These are phyloP conservation scores for Hirsutella thompsonii DNA, from an alignment of 2,329 filamentous ascomycete species.

Conservation along the genomic window DNA sequence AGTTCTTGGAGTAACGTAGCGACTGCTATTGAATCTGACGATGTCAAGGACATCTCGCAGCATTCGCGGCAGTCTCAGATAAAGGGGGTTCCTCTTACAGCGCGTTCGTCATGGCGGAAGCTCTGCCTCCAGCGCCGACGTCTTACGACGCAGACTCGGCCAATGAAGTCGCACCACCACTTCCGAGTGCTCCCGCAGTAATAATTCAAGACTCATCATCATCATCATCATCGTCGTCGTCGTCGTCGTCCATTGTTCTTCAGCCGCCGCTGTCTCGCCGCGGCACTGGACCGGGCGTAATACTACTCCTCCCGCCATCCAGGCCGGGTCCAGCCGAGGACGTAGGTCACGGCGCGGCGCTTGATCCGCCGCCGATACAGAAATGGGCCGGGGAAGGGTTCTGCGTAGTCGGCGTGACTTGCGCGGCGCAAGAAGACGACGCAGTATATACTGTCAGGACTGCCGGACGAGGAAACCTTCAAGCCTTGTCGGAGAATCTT, in stretches of 20 bases:
- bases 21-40: too few relatives aligned
- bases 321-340: neutral
- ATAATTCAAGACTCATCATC: too few relatives aligned
- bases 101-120: neutral
- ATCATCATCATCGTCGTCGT: too few relatives aligned
- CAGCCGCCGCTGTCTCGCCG: conserved; percentile 16
- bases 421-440: neutral
- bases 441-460: too few relatives aligned
- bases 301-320: conserved; percentile 17
- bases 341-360: neutral
- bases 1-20: too few relatives aligned
- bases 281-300: conserved; percentile 19
- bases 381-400: conserved; percentile 26
- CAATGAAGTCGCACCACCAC: conserved; percentile 5
- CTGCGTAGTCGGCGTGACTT: conserved; percentile 12
- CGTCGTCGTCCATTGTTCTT: too few relatives aligned
- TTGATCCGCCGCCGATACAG: conserved; percentile 13
- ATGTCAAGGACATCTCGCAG: too few relatives aligned
- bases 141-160: conserved; percentile 4
- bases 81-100: too few relatives aligned
- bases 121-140: neutral
- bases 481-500: too few relatives aligned
- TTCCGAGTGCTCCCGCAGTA: neutral
- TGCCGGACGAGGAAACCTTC: too few relatives aligned
- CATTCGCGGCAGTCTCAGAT: too few relatives aligned